phyloP scores from a whole-genome alignment of 371 early-diverging fungal species.

The Capniomyces stellatus region DNA sequence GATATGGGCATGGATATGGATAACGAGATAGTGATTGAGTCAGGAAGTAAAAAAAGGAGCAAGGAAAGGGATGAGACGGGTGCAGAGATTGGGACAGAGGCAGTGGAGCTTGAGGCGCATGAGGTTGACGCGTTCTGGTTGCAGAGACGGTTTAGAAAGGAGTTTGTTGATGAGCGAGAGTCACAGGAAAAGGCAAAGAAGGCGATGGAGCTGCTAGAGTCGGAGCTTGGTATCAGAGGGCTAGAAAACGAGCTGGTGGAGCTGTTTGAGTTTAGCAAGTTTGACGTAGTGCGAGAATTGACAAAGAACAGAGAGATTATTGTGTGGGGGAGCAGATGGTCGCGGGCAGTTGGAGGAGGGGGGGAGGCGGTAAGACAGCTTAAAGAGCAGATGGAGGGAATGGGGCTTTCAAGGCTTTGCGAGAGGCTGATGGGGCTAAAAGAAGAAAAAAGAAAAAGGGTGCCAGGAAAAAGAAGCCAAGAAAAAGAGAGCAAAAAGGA shows the following conservation, averaged over 20 bases:
- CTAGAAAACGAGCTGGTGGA: constrained; percentile 88
- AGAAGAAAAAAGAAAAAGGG: constrained; percentile 9
- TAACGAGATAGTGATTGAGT: not conserved
- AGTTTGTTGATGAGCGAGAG: constrained; percentile 65
- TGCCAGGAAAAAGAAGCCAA: not conserved
- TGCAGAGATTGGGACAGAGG: too few relatives aligned
- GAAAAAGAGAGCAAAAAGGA: constrained; percentile 1
- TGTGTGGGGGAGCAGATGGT: constrained; percentile 77
- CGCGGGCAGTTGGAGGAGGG: constrained; percentile 33
- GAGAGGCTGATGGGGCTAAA: constrained; percentile 27
- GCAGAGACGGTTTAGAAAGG: constrained; percentile 65
- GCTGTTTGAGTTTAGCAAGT: constrained; percentile 82
- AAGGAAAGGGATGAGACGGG: constrained; percentile 35
- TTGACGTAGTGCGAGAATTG: constrained; percentile 75
- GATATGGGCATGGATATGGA: constrained; percentile 5
- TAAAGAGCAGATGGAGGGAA: constrained; percentile 46
- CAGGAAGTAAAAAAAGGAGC: constrained; percentile 9
- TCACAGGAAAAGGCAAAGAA: constrained; percentile 70
- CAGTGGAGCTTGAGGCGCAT: constrained; percentile 27
- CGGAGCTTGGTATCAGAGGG: constrained; percentile 48
- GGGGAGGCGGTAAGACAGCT: constrained; percentile 30
- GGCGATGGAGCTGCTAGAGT: constrained; percentile 55
- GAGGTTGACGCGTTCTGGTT: constrained; percentile 93
- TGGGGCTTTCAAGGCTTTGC: constrained; percentile 51
- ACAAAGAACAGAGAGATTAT: constrained; percentile 74